A percentile compares a stretch with the other conserved stretches of the same genome.
Evolutionary conservation across 1,284 basidiomycete species (phyloP).

Genomic region (Pascua sp.): DNA sequence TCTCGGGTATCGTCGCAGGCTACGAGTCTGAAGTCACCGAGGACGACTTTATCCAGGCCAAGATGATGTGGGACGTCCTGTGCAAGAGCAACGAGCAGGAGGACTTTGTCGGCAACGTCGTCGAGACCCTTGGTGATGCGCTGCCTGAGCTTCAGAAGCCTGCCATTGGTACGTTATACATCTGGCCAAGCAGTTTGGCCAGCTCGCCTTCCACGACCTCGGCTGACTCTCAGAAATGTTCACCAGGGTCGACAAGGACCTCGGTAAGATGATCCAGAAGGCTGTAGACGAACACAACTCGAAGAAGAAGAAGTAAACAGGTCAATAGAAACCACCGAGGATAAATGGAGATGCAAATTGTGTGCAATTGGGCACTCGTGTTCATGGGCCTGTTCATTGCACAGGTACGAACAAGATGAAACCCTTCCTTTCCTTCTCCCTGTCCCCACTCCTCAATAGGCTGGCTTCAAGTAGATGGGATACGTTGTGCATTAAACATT

Average conservation of each 20-base stretch:
- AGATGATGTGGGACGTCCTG: constrained; percentile 12
- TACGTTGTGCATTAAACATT: too few relatives aligned
- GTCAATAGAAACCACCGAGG: too few relatives aligned
- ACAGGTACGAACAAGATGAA: too few relatives aligned
- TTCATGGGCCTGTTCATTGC: too few relatives aligned
- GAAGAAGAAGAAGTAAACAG: too few relatives aligned
- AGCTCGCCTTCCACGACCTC: not conserved
- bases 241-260: constrained; percentile 3
- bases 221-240: constrained; percentile 8
- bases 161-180: not conserved
- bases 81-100: constrained; percentile 1
- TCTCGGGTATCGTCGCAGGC: constrained; percentile 3
- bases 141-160: constrained; percentile 3
- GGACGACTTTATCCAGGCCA: constrained; percentile 13
- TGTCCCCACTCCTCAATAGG: too few relatives aligned
- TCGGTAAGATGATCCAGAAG: constrained; percentile 1
- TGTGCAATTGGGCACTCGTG: too few relatives aligned
- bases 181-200: not conserved
- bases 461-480: too few relatives aligned
- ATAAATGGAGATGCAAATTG: too few relatives aligned
- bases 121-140: constrained; percentile 2
- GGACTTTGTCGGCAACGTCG: constrained; percentile 8
- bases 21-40: constrained; percentile 14
- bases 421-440: too few relatives aligned
- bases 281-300: not conserved